phyloP scores from a whole-genome alignment of 2,329 filamentous ascomycete species.

The Colletotrichum kahawae region DNA sequence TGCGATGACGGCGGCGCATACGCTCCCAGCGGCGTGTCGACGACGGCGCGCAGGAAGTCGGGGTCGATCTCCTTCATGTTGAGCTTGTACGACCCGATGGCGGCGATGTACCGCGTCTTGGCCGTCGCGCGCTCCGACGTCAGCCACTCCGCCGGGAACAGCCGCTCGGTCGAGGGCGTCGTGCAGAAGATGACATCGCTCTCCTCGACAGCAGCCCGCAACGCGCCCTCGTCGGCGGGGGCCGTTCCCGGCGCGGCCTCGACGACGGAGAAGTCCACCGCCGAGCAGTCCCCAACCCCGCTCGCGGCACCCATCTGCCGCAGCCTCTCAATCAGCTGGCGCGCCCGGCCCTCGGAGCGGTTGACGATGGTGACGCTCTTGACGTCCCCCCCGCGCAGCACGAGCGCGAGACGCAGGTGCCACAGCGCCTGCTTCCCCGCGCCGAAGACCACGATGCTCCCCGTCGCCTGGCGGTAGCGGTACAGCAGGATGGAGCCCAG shows the following conservation, averaged over 20 bases:
- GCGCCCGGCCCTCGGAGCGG: constrained; percentile 25
- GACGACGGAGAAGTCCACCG: constrained; percentile 2
- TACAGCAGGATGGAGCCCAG: constrained; percentile 40
- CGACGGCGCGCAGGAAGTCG: constrained; percentile 27
- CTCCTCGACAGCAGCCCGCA: constrained; percentile 21
- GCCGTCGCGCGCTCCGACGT: constrained; percentile 19
- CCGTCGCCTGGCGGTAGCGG: constrained; percentile 22
- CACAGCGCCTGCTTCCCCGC: constrained; percentile 52
- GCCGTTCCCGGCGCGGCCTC: constrained; percentile 20
- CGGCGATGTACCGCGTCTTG: constrained; percentile 31
- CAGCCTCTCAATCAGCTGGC: constrained; percentile 18
- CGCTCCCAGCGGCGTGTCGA: constrained; percentile 14
- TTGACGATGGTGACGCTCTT: constrained; percentile 37
- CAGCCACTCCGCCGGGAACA: constrained; percentile 29
- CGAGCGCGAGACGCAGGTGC: constrained; percentile 70
- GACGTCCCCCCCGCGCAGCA: constrained; percentile 44
- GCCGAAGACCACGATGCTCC: constrained; percentile 28
- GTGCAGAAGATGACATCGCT: constrained; percentile 37
- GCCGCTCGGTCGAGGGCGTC: constrained; percentile 31
- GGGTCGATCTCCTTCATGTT: constrained; percentile 38
- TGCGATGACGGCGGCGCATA: neutral
- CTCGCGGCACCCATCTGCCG: constrained; percentile 25
- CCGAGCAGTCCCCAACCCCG: neutral
- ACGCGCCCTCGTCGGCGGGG: constrained; percentile 4
- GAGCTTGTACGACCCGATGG: constrained; percentile 36